Base-by-base conservation (phyloP, 176 grass and related monocot species). In the Zoysia japonica region DNA sequence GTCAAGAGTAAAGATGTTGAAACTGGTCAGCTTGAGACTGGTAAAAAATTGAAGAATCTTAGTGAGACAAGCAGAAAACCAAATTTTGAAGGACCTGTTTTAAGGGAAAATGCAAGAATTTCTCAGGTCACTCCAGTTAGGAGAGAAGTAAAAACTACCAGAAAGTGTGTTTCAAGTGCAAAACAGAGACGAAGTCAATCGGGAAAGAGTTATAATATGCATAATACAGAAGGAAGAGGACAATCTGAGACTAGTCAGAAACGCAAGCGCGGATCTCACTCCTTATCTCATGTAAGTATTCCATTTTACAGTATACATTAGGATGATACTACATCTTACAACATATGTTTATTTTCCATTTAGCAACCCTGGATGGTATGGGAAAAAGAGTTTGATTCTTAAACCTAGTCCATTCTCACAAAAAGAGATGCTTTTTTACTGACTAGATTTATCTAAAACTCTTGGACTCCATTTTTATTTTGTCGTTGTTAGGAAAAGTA, bases 251-350 rank as follows among this genome's bases (percentile, higher is more conserved):
- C 35, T 70, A 81, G 46, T 45, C 86, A 87, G 45, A 93, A 88
- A 71, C 88, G 83, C 16, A 81, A 80, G 64, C 54, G 64, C 48
- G 43, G 70, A 43, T 85, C 68, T 4, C 59, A 57, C 17, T 8
- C 76, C 4, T 39, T 79, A 12, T 76, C 68, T 11, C 12, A 60
- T 84, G 88, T 93, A 75, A 93, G 91, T 88, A 82, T 70, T 61
- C 49, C 14, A 49, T 57, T 56, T 19, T n/a, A 17, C 48, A 7
- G 47, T 66, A 61, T 49, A 46, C 40, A 17, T 39, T 73, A 9
- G 42, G 57, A 61, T 62, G 48, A 19, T 11, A 47, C 3, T 52
- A 20, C 67, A 54, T 47, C 11, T 15, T 52, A 14, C 40, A 68
- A 75, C 20, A 3, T 85, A 20, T 78, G 20, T 7, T 7, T 85